Conservation (phyloP, 352 stramenopile genomes). For the Ochromonadaceae sp. region DNA sequence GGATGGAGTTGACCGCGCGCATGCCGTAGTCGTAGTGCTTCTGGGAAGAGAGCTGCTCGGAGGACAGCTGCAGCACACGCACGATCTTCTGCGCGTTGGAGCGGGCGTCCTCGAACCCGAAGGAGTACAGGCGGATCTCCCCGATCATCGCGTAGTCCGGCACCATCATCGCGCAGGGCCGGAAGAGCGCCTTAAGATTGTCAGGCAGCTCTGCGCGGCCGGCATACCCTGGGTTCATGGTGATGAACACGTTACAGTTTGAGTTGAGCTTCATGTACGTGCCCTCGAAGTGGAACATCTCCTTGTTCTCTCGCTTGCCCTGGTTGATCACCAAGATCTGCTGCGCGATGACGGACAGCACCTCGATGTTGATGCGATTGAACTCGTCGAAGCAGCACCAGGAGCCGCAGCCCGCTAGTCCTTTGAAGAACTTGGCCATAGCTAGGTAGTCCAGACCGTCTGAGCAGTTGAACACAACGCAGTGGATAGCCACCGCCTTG, state of each 20-base stretch:
- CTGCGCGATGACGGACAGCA: conserved; percentile 79
- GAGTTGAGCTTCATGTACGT: conserved; percentile 74
- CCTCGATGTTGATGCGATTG: conserved; percentile 86
- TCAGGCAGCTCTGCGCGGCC: conserved; percentile 70
- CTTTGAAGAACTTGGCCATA: conserved; percentile 91
- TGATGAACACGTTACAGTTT: conserved; percentile 80
- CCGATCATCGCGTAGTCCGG: conserved; percentile 81
- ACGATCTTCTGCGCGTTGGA: conserved; percentile 77
- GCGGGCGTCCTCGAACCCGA: conserved; percentile 67
- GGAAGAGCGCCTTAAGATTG: conserved; percentile 82
- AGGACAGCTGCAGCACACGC: conserved; percentile 72
- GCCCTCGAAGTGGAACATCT: conserved; percentile 80
- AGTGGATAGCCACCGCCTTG: conserved; percentile 84
- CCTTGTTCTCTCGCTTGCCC: conserved; percentile 59
- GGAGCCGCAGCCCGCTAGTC: conserved; percentile 64
- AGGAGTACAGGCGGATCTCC: conserved; percentile 78
- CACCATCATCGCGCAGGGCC: conserved; percentile 85
- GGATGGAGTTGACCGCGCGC: conserved; percentile 80
- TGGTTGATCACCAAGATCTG: conserved; percentile 80
- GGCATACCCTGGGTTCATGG: conserved; percentile 80
- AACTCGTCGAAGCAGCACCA: conserved; percentile 87
- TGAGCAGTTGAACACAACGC: conserved; percentile 84
- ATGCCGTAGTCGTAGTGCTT: conserved; percentile 92
- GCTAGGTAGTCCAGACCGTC: conserved; percentile 70
- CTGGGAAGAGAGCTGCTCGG: conserved; percentile 74